phyloP scores from a whole-genome alignment of 1,284 basidiomycete species.

The Ustilago esculenta region DNA sequence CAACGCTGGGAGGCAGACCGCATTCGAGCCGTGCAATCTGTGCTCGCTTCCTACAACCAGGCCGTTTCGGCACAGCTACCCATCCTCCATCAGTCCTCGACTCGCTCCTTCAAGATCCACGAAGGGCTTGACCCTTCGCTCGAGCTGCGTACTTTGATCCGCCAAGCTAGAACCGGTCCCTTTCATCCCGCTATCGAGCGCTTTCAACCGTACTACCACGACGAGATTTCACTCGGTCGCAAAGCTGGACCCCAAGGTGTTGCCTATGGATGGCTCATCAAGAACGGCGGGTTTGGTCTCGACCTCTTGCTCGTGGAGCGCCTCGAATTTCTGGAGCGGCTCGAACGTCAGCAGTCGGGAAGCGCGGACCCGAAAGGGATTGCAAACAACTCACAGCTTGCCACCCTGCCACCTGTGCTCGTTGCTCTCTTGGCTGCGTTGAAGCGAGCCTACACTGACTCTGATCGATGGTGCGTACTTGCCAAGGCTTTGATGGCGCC shows the following conservation, averaged over 20 bases:
- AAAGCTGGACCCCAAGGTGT: slow-evolving; percentile 26
- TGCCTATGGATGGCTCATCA: slow-evolving; percentile 37
- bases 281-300: slow-evolving; percentile 62
- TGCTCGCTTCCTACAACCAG: slow-evolving; percentile 48
- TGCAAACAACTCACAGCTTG: slow-evolving; percentile 22
- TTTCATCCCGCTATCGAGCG: slow-evolving; percentile 59
- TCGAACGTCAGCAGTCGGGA: slow-evolving; percentile 39
- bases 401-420: slow-evolving; percentile 77
- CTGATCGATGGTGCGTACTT: slow-evolving; percentile 64
- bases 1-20: slow-evolving; percentile 63
- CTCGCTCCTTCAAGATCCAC: slow-evolving; percentile 30
- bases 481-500: slow-evolving; percentile 9
- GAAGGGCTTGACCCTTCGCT: slow-evolving; percentile 30
- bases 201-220: slow-evolving; percentile 65
- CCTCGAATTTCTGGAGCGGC: slow-evolving; percentile 45
- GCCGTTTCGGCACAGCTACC: slow-evolving; percentile 30
- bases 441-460: slow-evolving; percentile 74
- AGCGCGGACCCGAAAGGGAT: neutral
- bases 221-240: slow-evolving; percentile 52
- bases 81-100: slow-evolving; percentile 30
- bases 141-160: slow-evolving; percentile 49
- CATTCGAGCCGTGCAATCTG: slow-evolving; percentile 56
- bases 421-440: slow-evolving; percentile 76
- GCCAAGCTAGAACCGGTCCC: slow-evolving; percentile 52
- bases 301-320: slow-evolving; percentile 52